Base-by-base conservation (phyloP, 2,329 filamentous ascomycete genomes). In the Cercospora sp. region DNA sequence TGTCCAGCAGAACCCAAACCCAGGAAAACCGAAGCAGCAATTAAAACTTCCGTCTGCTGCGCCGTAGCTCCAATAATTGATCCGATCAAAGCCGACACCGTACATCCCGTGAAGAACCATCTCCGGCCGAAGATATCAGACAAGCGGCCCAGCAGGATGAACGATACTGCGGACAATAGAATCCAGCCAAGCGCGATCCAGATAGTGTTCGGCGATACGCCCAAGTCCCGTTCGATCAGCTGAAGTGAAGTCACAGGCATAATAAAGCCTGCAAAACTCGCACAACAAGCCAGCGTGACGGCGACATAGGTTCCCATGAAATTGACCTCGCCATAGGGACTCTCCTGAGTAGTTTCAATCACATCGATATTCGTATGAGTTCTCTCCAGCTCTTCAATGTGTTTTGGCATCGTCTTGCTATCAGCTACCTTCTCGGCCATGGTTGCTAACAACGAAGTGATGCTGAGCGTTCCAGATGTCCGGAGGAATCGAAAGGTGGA, bases 251-350 rank as follows among this genome's bases (percentile, higher is more conserved):
- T 55, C 49, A 55, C 49, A 26, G 49, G 24, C 49, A 55, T 55
- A 4, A 55, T 55, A 24, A 55, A 55, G 2, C 49, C 49, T 2
- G 49, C 49, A 6, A 55, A 55, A 26, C 49, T 55, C 12, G 49
- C 49, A 26, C 49, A 55, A 26, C 49, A 55, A 4, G 49, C 49
- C 49, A 55, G 3, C 0, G 21, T 55, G 3, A 55, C 49, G 7
- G 49, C 49, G 12, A 55, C 8, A 7, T 55, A 55, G 24, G 49
- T 55, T 5, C 49, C 49, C 10, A 55, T 55, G 49, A 55, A 55
- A 55, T 55, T 55, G 49, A 55, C 24, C 49, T 55, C 49, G 24
- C 49, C 49, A 55, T 55, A 55, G 13, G 49, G 49, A 26, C 49
- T 55, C 6, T 55, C 49, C 7, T 55, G 49, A 7, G 49, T 55